Evolutionary conservation across 352 stramenopile genomes (phyloP).

Genomic region (Pythium rhizo-oryzae): DNA sequence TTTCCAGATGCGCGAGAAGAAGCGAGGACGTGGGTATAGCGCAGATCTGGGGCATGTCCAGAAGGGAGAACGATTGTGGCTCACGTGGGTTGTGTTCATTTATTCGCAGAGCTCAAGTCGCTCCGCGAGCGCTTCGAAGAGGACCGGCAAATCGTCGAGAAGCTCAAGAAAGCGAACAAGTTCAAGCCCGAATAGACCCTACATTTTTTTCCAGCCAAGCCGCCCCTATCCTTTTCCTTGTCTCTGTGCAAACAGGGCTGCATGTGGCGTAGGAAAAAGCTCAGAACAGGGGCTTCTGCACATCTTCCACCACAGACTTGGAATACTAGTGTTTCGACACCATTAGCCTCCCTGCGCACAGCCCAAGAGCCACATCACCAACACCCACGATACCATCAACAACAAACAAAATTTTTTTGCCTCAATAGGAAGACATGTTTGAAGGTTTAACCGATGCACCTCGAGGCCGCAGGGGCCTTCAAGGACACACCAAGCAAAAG

Average conservation of each 20-base stretch:
- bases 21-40: conserved; percentile 71
- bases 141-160: conserved; percentile 72
- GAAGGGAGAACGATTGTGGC: no score
- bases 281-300: no score
- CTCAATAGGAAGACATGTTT: conserved; percentile 16
- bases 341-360: no score
- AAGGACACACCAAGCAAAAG: neutral
- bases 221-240: no score
- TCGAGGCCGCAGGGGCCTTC: neutral
- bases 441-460: conserved; percentile 10
- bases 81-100: conserved; percentile 7
- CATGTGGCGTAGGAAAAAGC: no score
- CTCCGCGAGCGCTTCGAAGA: conserved; percentile 86
- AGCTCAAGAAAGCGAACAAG: conserved; percentile 84
- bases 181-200: conserved; percentile 74
- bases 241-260: no score
- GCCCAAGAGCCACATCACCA: no score
- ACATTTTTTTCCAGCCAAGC: no score
- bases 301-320: no score
- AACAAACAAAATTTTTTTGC: conserved; percentile 1
- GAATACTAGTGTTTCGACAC: no score
- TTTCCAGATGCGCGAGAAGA: conserved; percentile 88
- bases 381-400: no score
- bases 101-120: conserved; percentile 68
- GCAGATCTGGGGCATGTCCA: neutral